Evolutionary conservation across 129 eudicot species (phyloP).

Genomic region (Flaveria linearis): DNA sequence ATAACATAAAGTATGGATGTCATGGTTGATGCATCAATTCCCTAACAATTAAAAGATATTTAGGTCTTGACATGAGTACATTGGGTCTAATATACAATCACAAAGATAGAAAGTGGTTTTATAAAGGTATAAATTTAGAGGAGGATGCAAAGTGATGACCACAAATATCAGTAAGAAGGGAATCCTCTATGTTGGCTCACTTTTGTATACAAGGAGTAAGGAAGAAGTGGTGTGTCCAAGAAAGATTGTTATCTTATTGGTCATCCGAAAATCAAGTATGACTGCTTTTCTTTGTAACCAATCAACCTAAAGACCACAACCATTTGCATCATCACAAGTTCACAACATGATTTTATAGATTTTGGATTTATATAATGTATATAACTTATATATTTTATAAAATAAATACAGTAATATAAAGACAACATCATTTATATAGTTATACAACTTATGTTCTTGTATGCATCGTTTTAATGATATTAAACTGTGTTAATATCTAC

Average conservation of each 20-base stretch:
- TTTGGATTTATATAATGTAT: not conserved
- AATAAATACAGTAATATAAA: not conserved
- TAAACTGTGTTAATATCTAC: too few species aligned
- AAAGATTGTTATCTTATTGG: conserved; percentile 33
- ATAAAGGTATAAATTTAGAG: conserved; percentile 33
- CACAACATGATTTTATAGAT: not conserved
- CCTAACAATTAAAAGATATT: conserved; percentile 27
- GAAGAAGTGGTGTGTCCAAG: conserved; percentile 25
- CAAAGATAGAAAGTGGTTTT: conserved; percentile 16
- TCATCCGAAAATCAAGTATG: conserved; percentile 15
- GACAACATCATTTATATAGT: too few species aligned
- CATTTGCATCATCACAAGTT: conserved; percentile 26
- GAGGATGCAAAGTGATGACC: conserved; percentile 43
- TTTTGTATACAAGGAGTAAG: conserved; percentile 29
- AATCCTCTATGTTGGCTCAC: conserved; percentile 41
- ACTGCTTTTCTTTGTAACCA: conserved; percentile 40
- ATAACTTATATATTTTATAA: not conserved
- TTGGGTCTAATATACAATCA: conserved; percentile 24
- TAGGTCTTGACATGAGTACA: conserved; percentile 41
- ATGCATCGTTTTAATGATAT: too few species aligned
- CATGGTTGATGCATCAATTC: conserved; percentile 42
- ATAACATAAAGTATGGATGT: conserved; percentile 12
- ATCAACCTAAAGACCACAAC: conserved; percentile 33
- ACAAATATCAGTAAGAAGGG: conserved; percentile 35
- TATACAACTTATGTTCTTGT: not conserved